Evolutionary conservation across 2,329 filamentous ascomycete genomes (phyloP).

Genomic region (Sclerotinia sclerotiorum): DNA sequence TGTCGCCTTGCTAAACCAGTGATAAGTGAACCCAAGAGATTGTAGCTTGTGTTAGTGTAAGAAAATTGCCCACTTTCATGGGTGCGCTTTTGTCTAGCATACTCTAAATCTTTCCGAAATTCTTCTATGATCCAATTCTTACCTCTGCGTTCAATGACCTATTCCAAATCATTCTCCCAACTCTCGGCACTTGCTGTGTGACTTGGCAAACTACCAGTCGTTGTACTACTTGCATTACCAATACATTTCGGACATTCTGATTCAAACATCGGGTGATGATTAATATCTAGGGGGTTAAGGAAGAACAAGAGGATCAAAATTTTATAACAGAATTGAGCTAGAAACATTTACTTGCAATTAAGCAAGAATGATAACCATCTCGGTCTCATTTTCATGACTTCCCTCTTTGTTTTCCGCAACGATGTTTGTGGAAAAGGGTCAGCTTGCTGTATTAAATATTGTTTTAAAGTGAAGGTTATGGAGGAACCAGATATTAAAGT

Average conservation of each 20-base stretch:
- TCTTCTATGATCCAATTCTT: conserved; percentile 19
- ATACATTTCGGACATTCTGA: conserved; percentile 16
- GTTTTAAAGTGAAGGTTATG: too few relatives aligned
- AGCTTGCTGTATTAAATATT: too few relatives aligned
- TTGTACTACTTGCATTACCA: conserved; percentile 22
- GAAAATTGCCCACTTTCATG: background rate
- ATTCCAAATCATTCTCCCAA: conserved; percentile 28
- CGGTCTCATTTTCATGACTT: too few relatives aligned
- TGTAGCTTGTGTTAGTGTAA: background rate
- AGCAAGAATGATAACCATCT: too few relatives aligned
- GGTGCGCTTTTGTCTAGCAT: conserved; percentile 20
- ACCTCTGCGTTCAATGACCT: conserved; percentile 25
- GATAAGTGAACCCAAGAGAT: background rate
- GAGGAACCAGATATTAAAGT: too few relatives aligned
- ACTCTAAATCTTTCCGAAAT: conserved; percentile 27
- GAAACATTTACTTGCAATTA: too few relatives aligned
- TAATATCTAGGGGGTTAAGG: background rate
- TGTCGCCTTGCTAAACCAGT: background rate
- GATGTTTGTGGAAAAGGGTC: too few relatives aligned
- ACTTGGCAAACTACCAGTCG: conserved; percentile 22
- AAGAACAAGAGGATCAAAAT: too few relatives aligned
- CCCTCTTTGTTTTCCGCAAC: too few relatives aligned
- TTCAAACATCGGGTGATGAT: conserved; percentile 13
- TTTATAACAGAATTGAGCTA: too few relatives aligned
- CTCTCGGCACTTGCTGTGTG: conserved; percentile 26